phyloP scores from a whole-genome alignment of 179 eudicot genomes.

The Silene vulgaris region DNA sequence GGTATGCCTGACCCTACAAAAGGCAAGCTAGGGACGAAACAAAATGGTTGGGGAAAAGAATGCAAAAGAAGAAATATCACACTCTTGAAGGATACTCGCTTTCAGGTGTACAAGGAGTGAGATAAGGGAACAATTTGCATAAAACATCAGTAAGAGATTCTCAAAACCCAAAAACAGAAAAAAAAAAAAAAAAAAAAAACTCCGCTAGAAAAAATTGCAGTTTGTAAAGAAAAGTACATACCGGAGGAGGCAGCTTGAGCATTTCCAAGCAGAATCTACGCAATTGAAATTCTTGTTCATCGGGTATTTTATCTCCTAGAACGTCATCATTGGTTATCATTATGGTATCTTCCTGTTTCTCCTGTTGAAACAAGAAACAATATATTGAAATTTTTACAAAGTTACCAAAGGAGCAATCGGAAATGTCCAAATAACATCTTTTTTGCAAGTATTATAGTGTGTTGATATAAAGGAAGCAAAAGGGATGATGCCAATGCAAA shows the following conservation, averaged over 20 bases:
- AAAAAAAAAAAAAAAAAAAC: not conserved
- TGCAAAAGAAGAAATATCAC: not conserved
- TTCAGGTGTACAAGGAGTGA: not conserved
- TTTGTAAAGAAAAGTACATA: conserved; percentile 17
- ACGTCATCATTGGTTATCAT: conserved; percentile 80
- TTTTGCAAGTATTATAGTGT: not conserved
- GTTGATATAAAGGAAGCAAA: not conserved
- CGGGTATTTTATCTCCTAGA: conserved; percentile 80
- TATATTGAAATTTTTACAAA: not conserved
- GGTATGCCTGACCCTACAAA: not conserved
- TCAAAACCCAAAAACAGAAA: not conserved
- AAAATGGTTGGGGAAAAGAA: not conserved
- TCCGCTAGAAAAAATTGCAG: not conserved
- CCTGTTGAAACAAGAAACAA: conserved; percentile 40
- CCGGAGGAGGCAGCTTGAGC: conserved; percentile 51
- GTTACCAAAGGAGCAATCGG: not conserved
- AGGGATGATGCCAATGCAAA: not conserved
- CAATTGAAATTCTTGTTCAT: conserved; percentile 58
- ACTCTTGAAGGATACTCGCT: not conserved
- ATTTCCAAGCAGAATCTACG: conserved; percentile 67
- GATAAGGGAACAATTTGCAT: not conserved
- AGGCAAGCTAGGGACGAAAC: not conserved
- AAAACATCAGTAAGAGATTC: not conserved
- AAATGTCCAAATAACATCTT: not conserved
- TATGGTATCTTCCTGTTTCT: conserved; percentile 40